phyloP scores from a whole-genome alignment of 2,329 filamentous ascomycete genomes.

The Epichloe sibirici region DNA sequence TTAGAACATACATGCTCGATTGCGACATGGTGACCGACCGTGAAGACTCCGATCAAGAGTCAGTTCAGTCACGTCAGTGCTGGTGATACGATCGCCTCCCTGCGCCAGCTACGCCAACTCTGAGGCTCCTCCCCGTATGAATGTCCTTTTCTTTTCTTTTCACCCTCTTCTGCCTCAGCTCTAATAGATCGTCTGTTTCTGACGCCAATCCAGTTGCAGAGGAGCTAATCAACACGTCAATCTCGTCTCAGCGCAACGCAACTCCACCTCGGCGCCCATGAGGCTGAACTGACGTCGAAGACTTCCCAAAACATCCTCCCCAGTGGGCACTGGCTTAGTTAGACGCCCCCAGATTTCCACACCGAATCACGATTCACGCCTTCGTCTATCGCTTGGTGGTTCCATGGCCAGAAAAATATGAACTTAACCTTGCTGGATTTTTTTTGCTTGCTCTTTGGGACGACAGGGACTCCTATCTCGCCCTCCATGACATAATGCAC shows the following conservation, averaged over 20 bases:
- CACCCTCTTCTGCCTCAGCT: too few relatives aligned
- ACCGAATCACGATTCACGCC: neutral
- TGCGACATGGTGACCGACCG: neutral
- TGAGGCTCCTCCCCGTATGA: neutral
- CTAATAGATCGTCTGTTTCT: neutral
- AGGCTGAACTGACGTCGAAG: slow-evolving; percentile 5
- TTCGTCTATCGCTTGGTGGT: neutral
- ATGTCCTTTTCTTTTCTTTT: neutral
- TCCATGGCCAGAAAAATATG: too few relatives aligned
- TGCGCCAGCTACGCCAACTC: neutral
- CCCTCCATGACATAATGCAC: neutral
- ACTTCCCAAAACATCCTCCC: neutral
- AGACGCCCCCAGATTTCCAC: neutral
- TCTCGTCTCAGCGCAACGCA: neutral
- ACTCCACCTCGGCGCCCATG: neutral
- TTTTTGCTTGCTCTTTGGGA: too few relatives aligned
- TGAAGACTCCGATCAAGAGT: neutral
- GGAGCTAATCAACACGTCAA: too few relatives aligned
- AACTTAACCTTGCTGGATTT: too few relatives aligned
- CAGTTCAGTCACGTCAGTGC: neutral
- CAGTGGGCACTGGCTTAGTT: neutral
- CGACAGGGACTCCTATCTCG: too few relatives aligned
- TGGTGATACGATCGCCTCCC: neutral
- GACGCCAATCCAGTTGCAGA: neutral
- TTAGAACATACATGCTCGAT: neutral